Percentiles rank a stretch among this genome's conserved stretches.
These are phyloP conservation scores for Gamarada debralockiae DNA, from an alignment of 495 filamentous ascomycete genomes.

Conservation along the genomic window DNA sequence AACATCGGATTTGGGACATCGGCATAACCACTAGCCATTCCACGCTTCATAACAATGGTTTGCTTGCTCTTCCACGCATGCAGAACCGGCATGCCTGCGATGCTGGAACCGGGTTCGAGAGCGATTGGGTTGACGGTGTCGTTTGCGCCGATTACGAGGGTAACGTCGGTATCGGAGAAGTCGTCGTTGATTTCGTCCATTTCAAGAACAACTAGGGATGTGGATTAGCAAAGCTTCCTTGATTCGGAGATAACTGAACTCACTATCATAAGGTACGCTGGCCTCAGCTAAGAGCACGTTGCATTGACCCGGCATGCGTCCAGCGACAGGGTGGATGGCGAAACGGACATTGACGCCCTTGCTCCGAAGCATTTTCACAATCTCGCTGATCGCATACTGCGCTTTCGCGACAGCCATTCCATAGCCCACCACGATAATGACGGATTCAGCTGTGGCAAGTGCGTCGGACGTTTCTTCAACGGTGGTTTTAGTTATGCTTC, in stretches of 20 bases:
- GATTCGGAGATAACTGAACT: conserved; percentile 17
- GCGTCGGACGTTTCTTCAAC: conserved; percentile 73
- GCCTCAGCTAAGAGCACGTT: conserved; percentile 82
- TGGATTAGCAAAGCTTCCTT: conserved; percentile 21
- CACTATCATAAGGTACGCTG: conserved; percentile 72
- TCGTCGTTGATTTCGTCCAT: conserved; percentile 93
- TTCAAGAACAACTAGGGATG: conserved; percentile 60
- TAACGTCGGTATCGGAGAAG: conserved; percentile 77
- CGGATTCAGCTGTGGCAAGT: conserved; percentile 64
- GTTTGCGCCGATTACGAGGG: conserved; percentile 80
- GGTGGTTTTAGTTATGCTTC: conserved; percentile 64
- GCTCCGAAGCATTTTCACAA: conserved; percentile 62
- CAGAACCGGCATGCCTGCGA: conserved; percentile 82
- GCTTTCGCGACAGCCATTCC: conserved; percentile 88
- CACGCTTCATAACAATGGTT: conserved; percentile 81
- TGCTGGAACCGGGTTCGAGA: conserved; percentile 69
- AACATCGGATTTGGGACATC: conserved; percentile 89
- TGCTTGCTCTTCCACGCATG: conserved; percentile 90
- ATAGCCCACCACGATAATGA: conserved; percentile 78
- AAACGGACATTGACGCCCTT: conserved; percentile 77
- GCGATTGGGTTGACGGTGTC: conserved; percentile 85
- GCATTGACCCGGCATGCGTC: conserved; percentile 83
- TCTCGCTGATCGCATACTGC: conserved; percentile 79
- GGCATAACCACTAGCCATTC: conserved; percentile 78
- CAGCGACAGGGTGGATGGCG: conserved; percentile 79